Evolutionary conservation across 805 yeast genomes (phyloP).

Genomic region (Hanseniaspora pseudoguilliermondii): DNA sequence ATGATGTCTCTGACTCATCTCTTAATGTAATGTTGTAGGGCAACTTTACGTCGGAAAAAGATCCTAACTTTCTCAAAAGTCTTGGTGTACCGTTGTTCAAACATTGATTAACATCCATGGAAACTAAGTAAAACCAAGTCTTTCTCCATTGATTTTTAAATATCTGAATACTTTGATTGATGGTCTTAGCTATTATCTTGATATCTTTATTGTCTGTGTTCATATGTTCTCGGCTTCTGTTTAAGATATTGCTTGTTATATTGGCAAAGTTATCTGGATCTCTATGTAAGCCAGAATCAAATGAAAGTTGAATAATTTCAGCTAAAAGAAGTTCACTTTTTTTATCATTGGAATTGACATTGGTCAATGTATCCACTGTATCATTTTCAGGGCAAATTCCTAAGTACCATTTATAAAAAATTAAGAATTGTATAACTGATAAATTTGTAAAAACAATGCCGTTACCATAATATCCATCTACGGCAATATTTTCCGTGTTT

Average conservation of each 20-base stretch:
- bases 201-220: conserved; percentile 11
- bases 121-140: conserved; percentile 39
- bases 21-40: conserved; percentile 24
- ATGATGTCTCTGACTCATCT: not conserved
- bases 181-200: conserved; percentile 18
- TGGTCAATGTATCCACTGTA: conserved; percentile 14
- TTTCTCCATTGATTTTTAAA: conserved; percentile 43
- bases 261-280: conserved; percentile 48
- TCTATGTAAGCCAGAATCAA: conserved; percentile 53
- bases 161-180: conserved; percentile 25
- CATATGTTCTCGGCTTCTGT: not conserved
- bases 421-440: conserved; percentile 44
- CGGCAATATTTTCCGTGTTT: conserved; percentile 21
- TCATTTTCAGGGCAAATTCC: conserved; percentile 44
- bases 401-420: conserved; percentile 43
- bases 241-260: conserved; percentile 21
- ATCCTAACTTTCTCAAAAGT: conserved; percentile 28
- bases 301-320: conserved; percentile 52
- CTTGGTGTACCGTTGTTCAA: conserved; percentile 33
- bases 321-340: conserved; percentile 49
- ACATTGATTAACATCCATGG: conserved; percentile 33
- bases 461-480: not conserved
- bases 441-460: conserved; percentile 16
- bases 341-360: conserved; percentile 19
- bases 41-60: conserved; percentile 33